phyloP scores from a whole-genome alignment of 805 yeast species.

The Candida tammaniensis region DNA sequence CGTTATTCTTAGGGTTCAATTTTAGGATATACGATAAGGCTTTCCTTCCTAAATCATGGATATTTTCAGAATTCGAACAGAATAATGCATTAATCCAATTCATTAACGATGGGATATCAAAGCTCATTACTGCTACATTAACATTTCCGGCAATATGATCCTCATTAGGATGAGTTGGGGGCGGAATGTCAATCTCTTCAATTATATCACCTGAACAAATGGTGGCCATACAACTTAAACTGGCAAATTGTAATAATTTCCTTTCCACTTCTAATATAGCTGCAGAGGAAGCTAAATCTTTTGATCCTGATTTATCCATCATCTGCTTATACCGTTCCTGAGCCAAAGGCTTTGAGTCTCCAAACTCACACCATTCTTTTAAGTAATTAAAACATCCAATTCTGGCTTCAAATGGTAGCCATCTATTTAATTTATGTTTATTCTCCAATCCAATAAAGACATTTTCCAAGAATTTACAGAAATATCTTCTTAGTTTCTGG shows the following conservation, averaged over 20 bases:
- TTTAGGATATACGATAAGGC: constrained; percentile 70
- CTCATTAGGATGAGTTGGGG: no score
- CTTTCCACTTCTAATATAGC: constrained; percentile 82
- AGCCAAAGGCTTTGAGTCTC: constrained; percentile 58
- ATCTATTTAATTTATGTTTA: constrained; percentile 36
- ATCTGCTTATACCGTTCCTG: constrained; percentile 64
- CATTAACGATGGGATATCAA: constrained; percentile 66
- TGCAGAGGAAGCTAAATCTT: constrained; percentile 49
- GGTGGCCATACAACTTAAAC: constrained; percentile 81
- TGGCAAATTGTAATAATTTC: constrained; percentile 63
- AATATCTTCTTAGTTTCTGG: constrained; percentile 77
- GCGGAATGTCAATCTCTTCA: constrained; percentile 41
- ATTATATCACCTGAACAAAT: constrained; percentile 74
- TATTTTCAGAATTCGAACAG: constrained; percentile 51
- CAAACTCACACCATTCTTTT: constrained; percentile 95
- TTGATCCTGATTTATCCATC: constrained; percentile 43
- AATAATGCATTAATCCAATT: constrained; percentile 81
- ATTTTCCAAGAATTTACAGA: constrained; percentile 76
- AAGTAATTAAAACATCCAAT: constrained; percentile 77
- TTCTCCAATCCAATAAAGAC: constrained; percentile 57
- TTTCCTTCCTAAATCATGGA: constrained; percentile 60
- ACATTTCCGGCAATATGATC: constrained; percentile 19
- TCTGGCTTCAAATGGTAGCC: constrained; percentile 86
- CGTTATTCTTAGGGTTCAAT: constrained; percentile 54
- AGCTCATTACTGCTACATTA: constrained; percentile 47